These are phyloP conservation scores for Schwanniomyces yamadae DNA, from an alignment of 805 yeast genomes.

Conservation along the genomic window DNA sequence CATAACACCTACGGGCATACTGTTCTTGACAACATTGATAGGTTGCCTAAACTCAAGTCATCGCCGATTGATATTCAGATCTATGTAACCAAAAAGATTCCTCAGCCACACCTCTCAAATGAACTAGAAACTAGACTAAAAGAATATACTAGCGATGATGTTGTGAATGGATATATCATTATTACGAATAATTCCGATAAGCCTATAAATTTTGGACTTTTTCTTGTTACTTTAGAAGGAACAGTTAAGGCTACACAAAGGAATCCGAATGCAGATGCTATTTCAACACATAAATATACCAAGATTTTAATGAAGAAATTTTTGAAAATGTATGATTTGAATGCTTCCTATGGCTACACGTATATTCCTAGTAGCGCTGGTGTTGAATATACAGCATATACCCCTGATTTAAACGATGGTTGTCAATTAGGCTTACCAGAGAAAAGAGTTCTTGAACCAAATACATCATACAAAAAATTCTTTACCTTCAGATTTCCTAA, in stretches of 20 bases:
- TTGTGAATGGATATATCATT: constrained; percentile 45
- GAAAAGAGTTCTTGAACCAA: constrained; percentile 48
- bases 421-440: constrained; percentile 49
- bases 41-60: constrained; percentile 38
- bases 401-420: constrained; percentile 46
- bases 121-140: constrained; percentile 47
- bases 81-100: constrained; percentile 52
- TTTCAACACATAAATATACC: constrained; percentile 19
- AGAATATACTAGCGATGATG: constrained; percentile 42
- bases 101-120: constrained; percentile 39
- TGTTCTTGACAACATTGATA: constrained; percentile 51
- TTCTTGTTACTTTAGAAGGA: constrained; percentile 50
- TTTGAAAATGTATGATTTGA: constrained; percentile 58
- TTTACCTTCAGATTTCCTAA: constrained; percentile 60
- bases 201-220: constrained; percentile 44
- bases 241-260: constrained; percentile 36
- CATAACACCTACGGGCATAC: constrained; percentile 41
- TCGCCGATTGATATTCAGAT: constrained; percentile 51
- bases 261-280: constrained; percentile 11
- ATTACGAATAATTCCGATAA: constrained; percentile 46
- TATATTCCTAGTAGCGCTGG: constrained; percentile 54
- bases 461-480: constrained; percentile 53
- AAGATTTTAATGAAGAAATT: constrained; percentile 47
- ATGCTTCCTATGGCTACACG: constrained; percentile 53
- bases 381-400: constrained; percentile 42